A percentile compares a stretch with the other conserved stretches of the same genome.
These are phyloP conservation scores for Monosporozyma solicola DNA, from an alignment of 805 yeast genomes.

Conservation along the genomic window DNA sequence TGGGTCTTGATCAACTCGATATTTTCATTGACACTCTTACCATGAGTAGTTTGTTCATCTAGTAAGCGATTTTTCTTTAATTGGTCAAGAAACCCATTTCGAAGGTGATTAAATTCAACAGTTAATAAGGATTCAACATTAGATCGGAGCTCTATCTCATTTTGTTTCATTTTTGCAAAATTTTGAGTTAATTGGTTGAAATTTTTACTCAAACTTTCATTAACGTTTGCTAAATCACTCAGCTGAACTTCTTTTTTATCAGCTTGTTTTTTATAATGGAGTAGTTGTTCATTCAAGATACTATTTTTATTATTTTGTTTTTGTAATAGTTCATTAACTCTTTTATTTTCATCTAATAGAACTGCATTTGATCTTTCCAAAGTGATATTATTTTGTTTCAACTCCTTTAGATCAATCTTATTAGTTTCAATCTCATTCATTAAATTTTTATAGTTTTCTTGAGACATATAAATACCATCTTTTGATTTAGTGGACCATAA, in stretches of 20 bases:
- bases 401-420: constrained; percentile 43
- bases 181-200: background rate
- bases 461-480: constrained; percentile 60
- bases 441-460: constrained; percentile 46
- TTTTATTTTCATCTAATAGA: constrained; percentile 23
- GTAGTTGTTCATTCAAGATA: constrained; percentile 8
- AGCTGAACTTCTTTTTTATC: constrained; percentile 20
- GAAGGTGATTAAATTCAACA: background rate
- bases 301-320: constrained; percentile 20
- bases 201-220: background rate
- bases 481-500: constrained; percentile 50
- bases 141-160: background rate
- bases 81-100: background rate
- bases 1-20: constrained; percentile 15
- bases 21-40: constrained; percentile 11
- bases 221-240: constrained; percentile 14
- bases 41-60: background rate
- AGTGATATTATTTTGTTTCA: constrained; percentile 34
- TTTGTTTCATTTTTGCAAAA: background rate
- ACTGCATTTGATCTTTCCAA: constrained; percentile 32
- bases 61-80: background rate
- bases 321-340: constrained; percentile 21
- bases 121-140: background rate
- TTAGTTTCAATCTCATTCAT: constrained; percentile 41
- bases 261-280: constrained; percentile 11